Evolutionary conservation across 2,329 filamentous ascomycete species (phyloP), one percentile per base, ranked within the genome.

Genomic region (Mollisia scopiformis): DNA sequence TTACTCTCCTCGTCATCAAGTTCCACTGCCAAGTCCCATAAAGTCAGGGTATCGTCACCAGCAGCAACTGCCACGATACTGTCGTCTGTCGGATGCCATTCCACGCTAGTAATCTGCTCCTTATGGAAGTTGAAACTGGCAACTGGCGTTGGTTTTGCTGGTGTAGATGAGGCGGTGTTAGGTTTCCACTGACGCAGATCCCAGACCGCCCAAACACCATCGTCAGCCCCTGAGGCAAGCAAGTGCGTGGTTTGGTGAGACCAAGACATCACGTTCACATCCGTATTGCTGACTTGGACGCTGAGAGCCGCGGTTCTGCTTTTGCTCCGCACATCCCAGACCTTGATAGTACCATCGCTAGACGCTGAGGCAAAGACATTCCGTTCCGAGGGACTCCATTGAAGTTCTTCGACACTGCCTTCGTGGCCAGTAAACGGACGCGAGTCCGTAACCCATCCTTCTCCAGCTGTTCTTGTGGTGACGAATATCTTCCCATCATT

Each of bases 201-300:
- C 95, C 95, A 99, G 25, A 98, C 93, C 1, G 85, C 93, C 92
- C 94, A 98, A 56, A 89, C 88, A 37, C 95, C 95, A 73, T 97
- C 92, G 72, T 99, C 95, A 64, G 91, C 93, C 47, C 95, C 95
- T 0, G 93, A 93, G 1, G 94, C 94, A 35, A 99, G 87, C 35
- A 99, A 85, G 75, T 98, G 93, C 23, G 88, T 86, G 0, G 93
- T 97, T 77, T 93, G 88, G 47, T 85, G 86, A 37, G 93, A 97
- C 95, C 95, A 99, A 62, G 91, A 95, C 79, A 98, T 90, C 63
- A 99, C 95, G 74, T 99, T 99, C 72, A 98, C 92, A 72, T 99
- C 95, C 53, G 88, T 88, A 58, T 86, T 82, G 73, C 90, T 95
- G 66, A 95, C 89, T 73, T 92, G 86, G 60, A 98, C 90, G 58